Evolutionary conservation across 257 asterid species (phyloP), one percentile per base, ranked within the genome.

Genomic region (Salvia splendens): DNA sequence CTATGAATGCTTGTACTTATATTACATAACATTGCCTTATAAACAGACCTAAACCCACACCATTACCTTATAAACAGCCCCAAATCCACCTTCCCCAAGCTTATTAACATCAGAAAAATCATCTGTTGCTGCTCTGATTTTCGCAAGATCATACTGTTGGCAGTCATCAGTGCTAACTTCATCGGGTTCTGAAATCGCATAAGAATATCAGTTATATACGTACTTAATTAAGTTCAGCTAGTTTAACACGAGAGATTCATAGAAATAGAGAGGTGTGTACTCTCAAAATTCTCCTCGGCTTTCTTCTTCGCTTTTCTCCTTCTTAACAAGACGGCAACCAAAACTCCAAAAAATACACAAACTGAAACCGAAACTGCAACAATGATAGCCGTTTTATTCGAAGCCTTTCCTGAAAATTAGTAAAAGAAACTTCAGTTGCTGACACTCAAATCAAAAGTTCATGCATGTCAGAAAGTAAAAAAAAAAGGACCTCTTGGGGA

Each of bases 81-180:
- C 83, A 41, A 79, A 79, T 75, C 83, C 83, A 51, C 83, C 83
- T 38, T 79, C 55, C 3, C 83, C 80, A 4, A 79, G 36, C 50
- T 79, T 71, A 46, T 75, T 71, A 14, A 28, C 52, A 4, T 45
- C 50, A 1, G 78, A 35, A 61, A 79, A 79, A 35, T 71, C 61
- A 46, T 63, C 28, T 5, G 83, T 79, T n/a, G 78, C 80, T 11
- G 57, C 63, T 66, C 63, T 75, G 4, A 79, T 72, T 14, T 15
- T 41, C 4, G 24, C 14, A 15, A 79, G 43, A 5, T 50, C 75
- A 47, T 68, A 71, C 30, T 67, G 79, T 10, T 45, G 36, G 12
- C 68, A 72, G 12, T 71, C 68, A 5, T 12, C 40, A 0, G 32
- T 32, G 51, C 68, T 38, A 14, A 66, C 59, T 0, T 17, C 62